Evolutionary conservation across 2,329 filamentous ascomycete species (phyloP).

Genomic region (Xylaria sp.): DNA sequence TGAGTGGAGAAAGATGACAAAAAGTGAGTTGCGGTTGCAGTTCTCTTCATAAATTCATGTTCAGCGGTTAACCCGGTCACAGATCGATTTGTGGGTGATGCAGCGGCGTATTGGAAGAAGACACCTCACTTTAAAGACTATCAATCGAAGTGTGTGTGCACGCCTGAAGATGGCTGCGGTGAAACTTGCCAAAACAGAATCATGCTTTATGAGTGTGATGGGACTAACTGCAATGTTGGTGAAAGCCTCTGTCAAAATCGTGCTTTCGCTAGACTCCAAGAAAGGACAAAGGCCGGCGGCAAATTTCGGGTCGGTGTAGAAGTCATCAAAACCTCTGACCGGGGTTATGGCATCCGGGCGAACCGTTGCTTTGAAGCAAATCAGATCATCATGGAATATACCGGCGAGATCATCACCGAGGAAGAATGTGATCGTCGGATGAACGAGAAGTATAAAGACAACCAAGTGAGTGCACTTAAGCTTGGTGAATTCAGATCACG

Average conservation of each 20-base stretch:
- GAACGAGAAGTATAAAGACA: slow-evolving; percentile 92
- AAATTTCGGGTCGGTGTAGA: slow-evolving; percentile 94
- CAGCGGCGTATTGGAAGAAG: slow-evolving; percentile 83
- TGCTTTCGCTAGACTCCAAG: slow-evolving; percentile 82
- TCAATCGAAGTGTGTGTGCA: slow-evolving; percentile 82
- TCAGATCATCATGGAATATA: slow-evolving; percentile 98
- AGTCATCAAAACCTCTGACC: slow-evolving; percentile 88
- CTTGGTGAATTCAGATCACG: slow-evolving; percentile 22
- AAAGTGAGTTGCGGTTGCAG: slow-evolving; percentile 69
- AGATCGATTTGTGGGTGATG: slow-evolving; percentile 93
- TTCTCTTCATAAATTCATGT: not conserved
- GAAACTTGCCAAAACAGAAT: slow-evolving; percentile 93
- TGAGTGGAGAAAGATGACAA: slow-evolving; percentile 91
- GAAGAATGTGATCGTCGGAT: slow-evolving; percentile 93
- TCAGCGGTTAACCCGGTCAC: slow-evolving; percentile 48
- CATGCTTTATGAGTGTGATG: slow-evolving; percentile 97
- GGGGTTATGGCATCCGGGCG: slow-evolving; percentile 90
- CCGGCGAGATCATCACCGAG: slow-evolving; percentile 96
- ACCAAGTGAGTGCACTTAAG: slow-evolving; percentile 71
- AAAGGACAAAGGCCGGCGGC: slow-evolving; percentile 79
- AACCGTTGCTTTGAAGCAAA: slow-evolving; percentile 88
- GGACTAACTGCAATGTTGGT: slow-evolving; percentile 85
- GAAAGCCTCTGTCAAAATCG: slow-evolving; percentile 84
- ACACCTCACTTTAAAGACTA: slow-evolving; percentile 78
- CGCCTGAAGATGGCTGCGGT: slow-evolving; percentile 80